Conservation (phyloP, 2,329 filamentous ascomycete genomes). For the Trichoderma asperellum region DNA sequence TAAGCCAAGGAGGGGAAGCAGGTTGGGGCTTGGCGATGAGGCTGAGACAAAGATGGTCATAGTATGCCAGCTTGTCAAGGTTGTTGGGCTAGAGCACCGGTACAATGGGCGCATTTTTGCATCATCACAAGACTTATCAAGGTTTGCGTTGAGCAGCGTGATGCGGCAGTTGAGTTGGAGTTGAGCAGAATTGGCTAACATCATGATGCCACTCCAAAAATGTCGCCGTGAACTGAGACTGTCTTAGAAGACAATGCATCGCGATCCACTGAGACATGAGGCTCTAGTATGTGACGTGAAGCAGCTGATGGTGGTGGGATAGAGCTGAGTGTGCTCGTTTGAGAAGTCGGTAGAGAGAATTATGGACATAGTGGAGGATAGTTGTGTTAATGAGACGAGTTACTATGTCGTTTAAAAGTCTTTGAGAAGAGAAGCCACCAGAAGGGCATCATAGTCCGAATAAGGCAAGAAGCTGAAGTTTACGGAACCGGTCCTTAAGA, state of each 20-base stretch:
- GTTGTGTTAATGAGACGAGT: neutral
- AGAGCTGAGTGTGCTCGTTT: neutral
- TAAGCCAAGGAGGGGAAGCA: neutral
- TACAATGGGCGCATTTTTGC: neutral
- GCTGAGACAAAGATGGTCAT: neutral
- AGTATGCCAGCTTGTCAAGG: neutral
- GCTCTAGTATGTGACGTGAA: neutral
- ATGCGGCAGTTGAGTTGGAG: neutral
- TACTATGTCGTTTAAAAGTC: neutral
- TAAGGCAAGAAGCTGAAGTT: neutral
- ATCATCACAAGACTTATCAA: neutral
- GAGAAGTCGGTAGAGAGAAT: neutral
- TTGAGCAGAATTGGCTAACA: neutral
- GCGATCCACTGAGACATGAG: neutral
- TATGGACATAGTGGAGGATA: too few relatives aligned
- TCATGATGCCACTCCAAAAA: neutral
- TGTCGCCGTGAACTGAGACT: neutral
- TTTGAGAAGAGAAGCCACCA: neutral
- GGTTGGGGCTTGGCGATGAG: neutral
- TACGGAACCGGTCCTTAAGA: neutral
- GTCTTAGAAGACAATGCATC: constrained; percentile 4
- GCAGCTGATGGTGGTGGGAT: neutral
- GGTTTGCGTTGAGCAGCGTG: neutral
- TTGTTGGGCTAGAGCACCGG: neutral
- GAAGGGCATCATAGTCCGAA: neutral